These are phyloP conservation scores for Penicillium sp. DNA, from an alignment of 2,329 filamentous ascomycete genomes.

Conservation along the genomic window DNA sequence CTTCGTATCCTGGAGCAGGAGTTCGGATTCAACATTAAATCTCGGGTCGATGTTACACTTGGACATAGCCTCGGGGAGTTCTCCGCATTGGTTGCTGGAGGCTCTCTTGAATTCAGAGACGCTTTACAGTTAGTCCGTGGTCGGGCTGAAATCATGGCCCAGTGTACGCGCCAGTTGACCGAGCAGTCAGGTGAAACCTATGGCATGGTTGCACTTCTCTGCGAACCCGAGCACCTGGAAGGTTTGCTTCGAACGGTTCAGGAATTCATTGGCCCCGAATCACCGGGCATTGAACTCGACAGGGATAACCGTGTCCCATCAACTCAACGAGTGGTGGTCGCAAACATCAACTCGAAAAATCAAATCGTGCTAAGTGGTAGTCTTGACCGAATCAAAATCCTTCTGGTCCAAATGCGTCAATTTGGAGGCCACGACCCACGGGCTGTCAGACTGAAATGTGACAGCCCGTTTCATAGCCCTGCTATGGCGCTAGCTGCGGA, in stretches of 20 bases:
- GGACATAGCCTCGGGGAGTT: conserved; percentile 94
- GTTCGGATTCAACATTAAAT: conserved; percentile 70
- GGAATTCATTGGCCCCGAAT: conserved; percentile 72
- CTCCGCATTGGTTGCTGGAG: conserved; percentile 80
- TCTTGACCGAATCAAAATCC: conserved; percentile 75
- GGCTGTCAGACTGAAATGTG: conserved; percentile 80
- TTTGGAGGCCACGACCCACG: conserved; percentile 90
- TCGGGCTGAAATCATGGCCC: conserved; percentile 79
- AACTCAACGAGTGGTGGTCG: conserved; percentile 84
- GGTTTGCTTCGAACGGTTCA: conserved; percentile 70
- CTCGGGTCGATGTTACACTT: conserved; percentile 76
- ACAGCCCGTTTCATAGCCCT: conserved; percentile 87
- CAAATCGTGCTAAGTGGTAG: conserved; percentile 92
- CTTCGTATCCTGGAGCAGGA: conserved; percentile 82
- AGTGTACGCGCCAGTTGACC: conserved; percentile 67
- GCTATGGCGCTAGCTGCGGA: conserved; percentile 83
- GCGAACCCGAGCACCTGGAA: conserved; percentile 73
- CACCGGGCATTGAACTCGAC: conserved; percentile 61
- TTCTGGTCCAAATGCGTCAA: conserved; percentile 80
- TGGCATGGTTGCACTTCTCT: conserved; percentile 92
- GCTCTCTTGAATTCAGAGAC: conserved; percentile 75
- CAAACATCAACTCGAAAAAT: conserved; percentile 93
- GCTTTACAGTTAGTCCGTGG: conserved; percentile 73
- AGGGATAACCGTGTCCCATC: conserved; percentile 67
- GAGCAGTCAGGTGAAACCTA: conserved; percentile 74